These are phyloP conservation scores for Fusarium cicatricum DNA, from an alignment of 2,329 filamentous ascomycete species.

Conservation along the genomic window DNA sequence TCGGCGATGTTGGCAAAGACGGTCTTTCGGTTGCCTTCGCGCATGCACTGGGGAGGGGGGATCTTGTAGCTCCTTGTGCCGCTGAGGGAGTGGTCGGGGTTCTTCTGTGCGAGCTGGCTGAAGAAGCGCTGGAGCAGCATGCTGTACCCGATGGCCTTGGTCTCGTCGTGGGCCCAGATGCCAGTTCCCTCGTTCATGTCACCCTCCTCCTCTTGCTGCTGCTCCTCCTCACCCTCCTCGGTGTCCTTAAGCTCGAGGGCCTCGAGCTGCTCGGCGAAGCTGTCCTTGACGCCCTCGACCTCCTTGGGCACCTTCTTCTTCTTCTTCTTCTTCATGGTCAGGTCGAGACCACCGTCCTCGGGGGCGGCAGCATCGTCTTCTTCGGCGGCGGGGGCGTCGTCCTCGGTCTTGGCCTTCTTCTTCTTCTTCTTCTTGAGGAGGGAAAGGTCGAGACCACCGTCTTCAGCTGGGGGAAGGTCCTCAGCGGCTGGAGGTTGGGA, in stretches of 20 bases:
- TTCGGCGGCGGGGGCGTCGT: slow-evolving; percentile 57
- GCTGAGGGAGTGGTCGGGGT: slow-evolving; percentile 91
- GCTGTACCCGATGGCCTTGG: slow-evolving; percentile 81
- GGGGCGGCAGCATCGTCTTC: slow-evolving; percentile 50
- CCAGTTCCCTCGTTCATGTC: slow-evolving; percentile 89
- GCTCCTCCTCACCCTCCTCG: slow-evolving; percentile 60
- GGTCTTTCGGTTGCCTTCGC: slow-evolving; percentile 99
- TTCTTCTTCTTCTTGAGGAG: slow-evolving; percentile 85
- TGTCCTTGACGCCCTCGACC: slow-evolving; percentile 62
- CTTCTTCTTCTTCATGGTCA: slow-evolving; percentile 85
- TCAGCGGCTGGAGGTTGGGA: slow-evolving; percentile 53
- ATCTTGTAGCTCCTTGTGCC: slow-evolving; percentile 98
- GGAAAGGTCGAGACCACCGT: slow-evolving; percentile 65
- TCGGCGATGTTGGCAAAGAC: slow-evolving; percentile 99
- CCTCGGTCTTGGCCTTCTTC: slow-evolving; percentile 49
- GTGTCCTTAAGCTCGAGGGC: slow-evolving; percentile 73
- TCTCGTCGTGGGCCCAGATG: slow-evolving; percentile 86
- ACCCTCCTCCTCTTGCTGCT: slow-evolving; percentile 66
- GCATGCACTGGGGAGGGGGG: slow-evolving; percentile 95
- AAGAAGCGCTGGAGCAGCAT: slow-evolving; percentile 93
- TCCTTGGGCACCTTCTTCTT: slow-evolving; percentile 61
- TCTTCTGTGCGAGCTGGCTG: slow-evolving; percentile 91
- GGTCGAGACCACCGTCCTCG: slow-evolving; percentile 61
- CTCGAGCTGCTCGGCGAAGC: slow-evolving; percentile 67
- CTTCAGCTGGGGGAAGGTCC: slow-evolving; percentile 56